Evolutionary conservation across 2,329 filamentous ascomycete genomes (phyloP), one percentile per base, ranked within the genome.

Genomic region (Lachnellula occidentalis): DNA sequence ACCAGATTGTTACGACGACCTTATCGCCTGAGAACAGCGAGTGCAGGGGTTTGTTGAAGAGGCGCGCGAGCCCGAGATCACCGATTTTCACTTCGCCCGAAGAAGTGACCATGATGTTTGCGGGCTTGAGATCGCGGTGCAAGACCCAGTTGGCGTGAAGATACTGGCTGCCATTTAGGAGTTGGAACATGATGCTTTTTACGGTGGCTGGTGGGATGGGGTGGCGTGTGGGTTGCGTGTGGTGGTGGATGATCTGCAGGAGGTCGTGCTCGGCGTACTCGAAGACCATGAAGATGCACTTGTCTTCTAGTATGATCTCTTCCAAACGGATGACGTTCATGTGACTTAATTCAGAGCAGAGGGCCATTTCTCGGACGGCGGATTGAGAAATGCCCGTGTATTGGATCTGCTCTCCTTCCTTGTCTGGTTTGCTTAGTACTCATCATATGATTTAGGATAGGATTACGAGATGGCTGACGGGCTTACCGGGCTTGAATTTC

Each of bases 261-360:
- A 99, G 76, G 71, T 99, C 94, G 71, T 99, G 94, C 72, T 99
- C 94, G 62, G 94, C 94, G 71, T 96, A 99, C 71, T 97, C 94
- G 65, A 99, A 97, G 2, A 99, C 92, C 88, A 99, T 99, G 73
- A 92, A 99, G 70, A 99, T 97, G 74, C 92, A 96, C 75, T 97
- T 97, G 72, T 96, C 92, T 73, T 99, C 92, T 3, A 99, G 79
- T 66, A 99, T 96, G 66, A 96, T 97, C 73, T 99, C 94, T 58
- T 92, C 85, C 1, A 96, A 82, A 56, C 87, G 85, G 62, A 99
- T 92, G 34, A 99, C 86, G 69, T 97, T 97, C 54, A 83, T 77
- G 70, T 99, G 91, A 55, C 81, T 84, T 24, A 99, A 79, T 69
- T 99, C 94, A 37, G 90, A 94, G 73, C 94, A 99, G 0, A 99